Base-by-base conservation (phyloP, 2,329 filamentous ascomycete species). In the Emergomyces africanus region DNA sequence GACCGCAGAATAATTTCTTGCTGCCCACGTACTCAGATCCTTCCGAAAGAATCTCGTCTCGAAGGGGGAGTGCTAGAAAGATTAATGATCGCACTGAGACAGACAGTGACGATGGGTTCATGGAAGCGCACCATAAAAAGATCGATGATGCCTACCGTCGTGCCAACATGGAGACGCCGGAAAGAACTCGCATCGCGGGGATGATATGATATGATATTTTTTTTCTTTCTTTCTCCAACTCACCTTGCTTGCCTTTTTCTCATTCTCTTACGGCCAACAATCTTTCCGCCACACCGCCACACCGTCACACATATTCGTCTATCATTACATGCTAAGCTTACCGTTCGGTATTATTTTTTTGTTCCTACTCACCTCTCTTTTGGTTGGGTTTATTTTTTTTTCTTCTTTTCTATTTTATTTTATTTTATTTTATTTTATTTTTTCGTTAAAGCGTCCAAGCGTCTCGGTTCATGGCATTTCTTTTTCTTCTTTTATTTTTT, bases 161-260 rank as follows among this genome's bases (percentile, higher is more conserved):
- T 23, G 23, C 23, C 18, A 58, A 58, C 46, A 53, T 51, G 33
- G 57, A 42, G 18, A 30, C 57, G 23, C 18, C 48, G 10, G 55
- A 48, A 28, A 41, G 41, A 41, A 35, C 37, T 23, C 42, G 23
- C 9, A 15, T 57, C 15, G 55, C 20, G 20, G 55, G 55, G 12
- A 57, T 57, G 55, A 57, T 57, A 57, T 57, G 35, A 55, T 55
- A 51, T 41, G 12, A 41, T 33, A 50, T n/a, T 4, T 18, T 9
- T 12, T 8, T n/a, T n/a, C n/a, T n/a, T n/a, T n/a, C n/a, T n/a
- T n/a, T n/a, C n/a, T n/a, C n/a, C n/a, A n/a, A n/a, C n/a, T n/a
- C n/a, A n/a, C n/a, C n/a, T 30, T 30, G 30, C 30, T 30, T 30
- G 30, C 30, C 30, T 30, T 30, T 6, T 30, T 30, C 30, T 30